Conservation (phyloP, 805 yeast genomes). For the Sugiyamaella lignohabitans region DNA sequence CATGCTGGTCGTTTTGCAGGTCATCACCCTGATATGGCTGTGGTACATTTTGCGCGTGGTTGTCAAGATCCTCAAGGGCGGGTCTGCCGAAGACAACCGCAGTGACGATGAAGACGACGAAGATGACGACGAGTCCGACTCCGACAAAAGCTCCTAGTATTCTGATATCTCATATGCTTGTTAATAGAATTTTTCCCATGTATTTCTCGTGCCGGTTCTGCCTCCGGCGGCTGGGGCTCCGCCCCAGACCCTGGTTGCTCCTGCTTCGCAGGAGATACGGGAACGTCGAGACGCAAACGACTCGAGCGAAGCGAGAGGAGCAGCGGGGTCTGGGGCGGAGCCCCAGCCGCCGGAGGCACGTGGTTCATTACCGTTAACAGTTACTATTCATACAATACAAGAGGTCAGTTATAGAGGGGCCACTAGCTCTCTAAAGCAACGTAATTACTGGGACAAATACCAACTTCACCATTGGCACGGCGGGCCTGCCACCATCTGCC, state of each 20-base stretch:
- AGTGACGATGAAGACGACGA: slow-evolving; percentile 65
- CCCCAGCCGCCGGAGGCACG: not conserved
- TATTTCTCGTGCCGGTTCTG: too few relatives aligned
- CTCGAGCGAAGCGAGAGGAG: not conserved
- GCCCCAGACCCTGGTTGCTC: too few relatives aligned
- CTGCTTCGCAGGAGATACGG: too few relatives aligned
- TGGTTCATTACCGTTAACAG: too few relatives aligned
- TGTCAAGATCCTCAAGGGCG: slow-evolving; percentile 60
- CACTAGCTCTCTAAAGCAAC: slow-evolving; percentile 47
- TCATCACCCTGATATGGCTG: slow-evolving; percentile 67
- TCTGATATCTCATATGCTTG: too few relatives aligned
- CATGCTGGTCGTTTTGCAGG: slow-evolving; percentile 60
- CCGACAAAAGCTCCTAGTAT: too few relatives aligned
- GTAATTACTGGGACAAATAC: slow-evolving; percentile 94
- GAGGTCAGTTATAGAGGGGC: too few relatives aligned
- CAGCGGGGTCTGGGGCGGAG: not conserved
- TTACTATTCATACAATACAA: not conserved
- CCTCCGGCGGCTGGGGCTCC: too few relatives aligned
- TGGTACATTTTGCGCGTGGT: slow-evolving; percentile 66
- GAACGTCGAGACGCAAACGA: too few relatives aligned
- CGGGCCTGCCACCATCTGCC: slow-evolving; percentile 99
- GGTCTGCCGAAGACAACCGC: slow-evolving; percentile 78
- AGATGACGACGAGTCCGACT: slow-evolving; percentile 6
- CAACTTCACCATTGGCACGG: slow-evolving; percentile 83
- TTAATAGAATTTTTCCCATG: not conserved